phyloP scores from a whole-genome alignment of 2,329 filamentous ascomycete species.

The Penicillium thymicola region DNA sequence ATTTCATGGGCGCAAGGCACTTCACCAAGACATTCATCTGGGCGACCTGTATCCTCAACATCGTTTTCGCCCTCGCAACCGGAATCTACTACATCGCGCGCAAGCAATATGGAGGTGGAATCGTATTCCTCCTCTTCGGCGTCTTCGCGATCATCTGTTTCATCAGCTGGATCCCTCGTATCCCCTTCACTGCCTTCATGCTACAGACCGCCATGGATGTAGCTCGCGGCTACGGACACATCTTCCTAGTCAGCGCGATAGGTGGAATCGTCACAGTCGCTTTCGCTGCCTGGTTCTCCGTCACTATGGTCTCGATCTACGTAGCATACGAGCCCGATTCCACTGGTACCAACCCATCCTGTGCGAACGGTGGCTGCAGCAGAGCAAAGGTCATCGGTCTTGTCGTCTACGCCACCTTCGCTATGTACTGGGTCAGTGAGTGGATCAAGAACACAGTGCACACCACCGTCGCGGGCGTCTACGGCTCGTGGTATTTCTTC shows the following conservation, averaged over 20 bases:
- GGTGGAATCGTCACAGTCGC: constrained; percentile 74
- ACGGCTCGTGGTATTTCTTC: constrained; percentile 91
- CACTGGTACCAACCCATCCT: constrained; percentile 51
- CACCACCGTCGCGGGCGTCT: constrained; percentile 80
- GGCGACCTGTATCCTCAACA: constrained; percentile 85
- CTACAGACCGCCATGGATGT: constrained; percentile 82
- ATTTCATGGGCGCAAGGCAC: constrained; percentile 69
- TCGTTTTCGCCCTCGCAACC: constrained; percentile 77
- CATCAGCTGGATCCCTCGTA: constrained; percentile 82
- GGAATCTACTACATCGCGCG: constrained; percentile 80
- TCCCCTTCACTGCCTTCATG: constrained; percentile 90
- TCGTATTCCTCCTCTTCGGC: constrained; percentile 82
- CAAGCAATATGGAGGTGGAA: constrained; percentile 76
- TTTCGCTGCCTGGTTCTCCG: constrained; percentile 79
- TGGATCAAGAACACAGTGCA: constrained; percentile 94
- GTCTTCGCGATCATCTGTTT: constrained; percentile 79
- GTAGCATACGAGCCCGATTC: constrained; percentile 69
- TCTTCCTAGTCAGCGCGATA: constrained; percentile 79
- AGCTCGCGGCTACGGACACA: constrained; percentile 76
- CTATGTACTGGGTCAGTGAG: constrained; percentile 91
- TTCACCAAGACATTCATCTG: constrained; percentile 92
- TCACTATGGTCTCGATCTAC: constrained; percentile 83
- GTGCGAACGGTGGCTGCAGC: constrained; percentile 62
- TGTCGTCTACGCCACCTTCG: constrained; percentile 82
- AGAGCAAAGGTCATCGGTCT: constrained; percentile 76